A percentile compares a stretch with the other conserved stretches of the same genome.
phyloP scores from a whole-genome alignment of 352 stramenopile species.

The Phytophthora cactorum region DNA sequence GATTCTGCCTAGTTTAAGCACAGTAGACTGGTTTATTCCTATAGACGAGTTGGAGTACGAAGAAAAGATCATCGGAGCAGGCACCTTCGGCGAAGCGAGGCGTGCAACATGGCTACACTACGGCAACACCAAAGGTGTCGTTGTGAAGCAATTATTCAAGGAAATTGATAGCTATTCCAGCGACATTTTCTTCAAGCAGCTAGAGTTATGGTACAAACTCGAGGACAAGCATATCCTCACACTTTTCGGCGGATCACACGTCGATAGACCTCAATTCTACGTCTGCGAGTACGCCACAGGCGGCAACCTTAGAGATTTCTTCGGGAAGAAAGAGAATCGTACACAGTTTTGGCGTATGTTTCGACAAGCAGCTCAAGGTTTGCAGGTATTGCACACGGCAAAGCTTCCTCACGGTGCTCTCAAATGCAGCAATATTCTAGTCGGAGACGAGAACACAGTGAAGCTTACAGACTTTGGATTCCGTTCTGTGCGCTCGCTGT shows the following conservation, averaged over 20 bases:
- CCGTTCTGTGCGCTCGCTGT: constrained; percentile 16
- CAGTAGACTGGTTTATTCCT: constrained; percentile 31
- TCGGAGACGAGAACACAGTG: constrained; percentile 26
- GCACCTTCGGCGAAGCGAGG: constrained; percentile 16
- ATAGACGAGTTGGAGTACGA: constrained; percentile 27
- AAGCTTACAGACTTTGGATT: constrained; percentile 46
- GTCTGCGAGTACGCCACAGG: constrained; percentile 15
- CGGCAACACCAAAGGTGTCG: constrained; percentile 17
- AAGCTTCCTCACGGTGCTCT: constrained; percentile 9
- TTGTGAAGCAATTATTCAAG: constrained; percentile 39
- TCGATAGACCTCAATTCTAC: constrained; percentile 21
- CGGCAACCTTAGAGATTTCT: constrained; percentile 10
- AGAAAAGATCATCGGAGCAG: constrained; percentile 15
- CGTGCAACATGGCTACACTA: constrained; percentile 21
- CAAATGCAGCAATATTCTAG: constrained; percentile 58
- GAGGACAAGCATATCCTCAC: constrained; percentile 37
- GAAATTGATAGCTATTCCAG: constrained; percentile 1
- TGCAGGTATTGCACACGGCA: constrained; percentile 5
- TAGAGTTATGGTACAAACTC: constrained; percentile 35
- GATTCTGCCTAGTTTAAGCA: constrained; percentile 6
- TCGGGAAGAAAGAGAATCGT: neutral
- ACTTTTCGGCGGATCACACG: constrained; percentile 40
- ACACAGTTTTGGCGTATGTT: constrained; percentile 9
- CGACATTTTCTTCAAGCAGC: constrained; percentile 22
- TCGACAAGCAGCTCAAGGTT: constrained; percentile 2